Evolutionary conservation across 352 stramenopile species (phyloP).

Genomic region (Pythium phragmiticola): DNA sequence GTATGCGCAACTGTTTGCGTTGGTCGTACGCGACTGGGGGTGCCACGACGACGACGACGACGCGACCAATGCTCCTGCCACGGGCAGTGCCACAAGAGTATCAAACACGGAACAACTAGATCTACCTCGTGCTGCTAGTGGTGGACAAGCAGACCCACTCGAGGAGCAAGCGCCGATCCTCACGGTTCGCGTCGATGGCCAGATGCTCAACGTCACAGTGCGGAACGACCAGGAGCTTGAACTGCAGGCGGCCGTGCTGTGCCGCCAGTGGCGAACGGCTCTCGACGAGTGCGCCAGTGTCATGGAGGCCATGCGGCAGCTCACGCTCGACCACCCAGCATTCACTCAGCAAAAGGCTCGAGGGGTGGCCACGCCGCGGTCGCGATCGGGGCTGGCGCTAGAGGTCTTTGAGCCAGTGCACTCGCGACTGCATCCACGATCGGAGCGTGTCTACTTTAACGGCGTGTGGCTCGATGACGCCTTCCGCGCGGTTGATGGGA

Average conservation of each 20-base stretch:
- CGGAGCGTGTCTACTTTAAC: slow-evolving; percentile 48
- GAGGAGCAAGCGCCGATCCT: background rate
- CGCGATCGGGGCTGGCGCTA: slow-evolving; percentile 7
- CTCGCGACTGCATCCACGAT: slow-evolving; percentile 32
- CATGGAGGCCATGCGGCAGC: slow-evolving; percentile 28
- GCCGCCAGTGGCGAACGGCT: slow-evolving; percentile 27
- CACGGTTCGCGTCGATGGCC: background rate
- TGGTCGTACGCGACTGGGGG: slow-evolving; percentile 48
- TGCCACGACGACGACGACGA: slow-evolving; percentile 25
- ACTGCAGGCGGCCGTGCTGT: slow-evolving; percentile 42
- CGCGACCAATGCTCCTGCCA: background rate
- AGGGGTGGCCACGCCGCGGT: background rate
- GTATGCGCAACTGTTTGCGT: slow-evolving; percentile 21
- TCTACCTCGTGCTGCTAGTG: background rate
- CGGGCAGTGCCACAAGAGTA: background rate
- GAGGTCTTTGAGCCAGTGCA: slow-evolving; percentile 32
- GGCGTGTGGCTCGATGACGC: slow-evolving; percentile 28
- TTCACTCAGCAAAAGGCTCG: slow-evolving; percentile 15
- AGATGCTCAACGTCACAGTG: background rate
- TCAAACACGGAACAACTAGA: background rate
- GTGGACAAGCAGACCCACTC: background rate
- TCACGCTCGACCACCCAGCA: slow-evolving; percentile 14
- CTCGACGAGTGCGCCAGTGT: slow-evolving; percentile 34
- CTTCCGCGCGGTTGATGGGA: background rate
- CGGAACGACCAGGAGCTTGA: slow-evolving; percentile 31